Evolutionary conservation across 1,284 basidiomycete species (phyloP).

Genomic region (Pseudozyma flocculosa): DNA sequence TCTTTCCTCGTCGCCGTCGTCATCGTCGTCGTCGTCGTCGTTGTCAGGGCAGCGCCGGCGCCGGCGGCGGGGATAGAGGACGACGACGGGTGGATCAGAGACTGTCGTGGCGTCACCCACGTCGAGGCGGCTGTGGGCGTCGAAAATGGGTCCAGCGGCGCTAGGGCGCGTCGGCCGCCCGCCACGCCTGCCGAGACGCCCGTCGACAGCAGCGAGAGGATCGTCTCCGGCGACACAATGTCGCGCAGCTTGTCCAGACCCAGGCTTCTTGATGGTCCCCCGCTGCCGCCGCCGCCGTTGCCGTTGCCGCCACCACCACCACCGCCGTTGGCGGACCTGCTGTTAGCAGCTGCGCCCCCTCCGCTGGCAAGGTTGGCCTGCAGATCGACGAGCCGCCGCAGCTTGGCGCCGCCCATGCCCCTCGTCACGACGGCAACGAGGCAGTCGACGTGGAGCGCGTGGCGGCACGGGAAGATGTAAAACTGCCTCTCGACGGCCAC

Average conservation of each 20-base stretch:
- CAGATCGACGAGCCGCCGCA: slow-evolving; percentile 50
- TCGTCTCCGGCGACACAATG: slow-evolving; percentile 48
- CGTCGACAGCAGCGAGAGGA: slow-evolving; percentile 51
- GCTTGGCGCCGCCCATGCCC: slow-evolving; percentile 42
- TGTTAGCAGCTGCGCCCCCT: not conserved
- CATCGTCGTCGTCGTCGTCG: slow-evolving; percentile 8
- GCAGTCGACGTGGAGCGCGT: slow-evolving; percentile 65
- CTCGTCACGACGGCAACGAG: slow-evolving; percentile 53
- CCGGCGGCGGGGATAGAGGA: not conserved
- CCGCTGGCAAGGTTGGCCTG: slow-evolving; percentile 26
- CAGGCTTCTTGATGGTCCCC: no score
- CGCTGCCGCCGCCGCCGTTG: slow-evolving; percentile 12
- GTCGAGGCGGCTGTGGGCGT: slow-evolving; percentile 30
- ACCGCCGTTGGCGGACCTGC: slow-evolving; percentile 27
- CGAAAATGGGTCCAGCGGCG: slow-evolving; percentile 48
- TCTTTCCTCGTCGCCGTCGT: not conserved
- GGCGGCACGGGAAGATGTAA: slow-evolving; percentile 97
- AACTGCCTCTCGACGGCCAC: slow-evolving; percentile 83
- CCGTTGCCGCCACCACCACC: slow-evolving; percentile 20
- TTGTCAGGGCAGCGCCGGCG: no score
- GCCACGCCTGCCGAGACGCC: slow-evolving; percentile 50
- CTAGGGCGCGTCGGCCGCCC: slow-evolving; percentile 40
- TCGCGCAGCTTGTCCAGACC: slow-evolving; percentile 52
- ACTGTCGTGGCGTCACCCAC: slow-evolving; percentile 5
- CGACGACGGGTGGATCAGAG: not conserved